Conservation (phyloP, 495 filamentous ascomycete genomes). For the Cercophora sp. region DNA sequence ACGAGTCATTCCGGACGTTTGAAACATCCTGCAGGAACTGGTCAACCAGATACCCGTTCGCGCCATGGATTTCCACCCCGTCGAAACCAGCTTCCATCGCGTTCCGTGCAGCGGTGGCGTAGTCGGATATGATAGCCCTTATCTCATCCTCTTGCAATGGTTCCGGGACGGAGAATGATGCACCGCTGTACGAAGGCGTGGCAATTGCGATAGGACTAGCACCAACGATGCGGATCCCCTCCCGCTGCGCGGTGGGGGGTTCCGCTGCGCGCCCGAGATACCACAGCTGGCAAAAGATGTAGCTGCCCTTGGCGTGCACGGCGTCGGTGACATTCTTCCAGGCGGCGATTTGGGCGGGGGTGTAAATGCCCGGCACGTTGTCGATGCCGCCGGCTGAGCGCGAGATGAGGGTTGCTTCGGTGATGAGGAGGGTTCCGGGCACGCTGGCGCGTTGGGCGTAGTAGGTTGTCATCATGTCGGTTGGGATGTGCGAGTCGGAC, state of each 20-base stretch:
- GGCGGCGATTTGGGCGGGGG: slow-evolving; percentile 52
- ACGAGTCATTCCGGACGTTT: slow-evolving; percentile 64
- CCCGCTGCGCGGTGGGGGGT: slow-evolving; percentile 32
- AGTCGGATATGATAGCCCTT: slow-evolving; percentile 48
- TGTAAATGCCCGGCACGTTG: slow-evolving; percentile 63
- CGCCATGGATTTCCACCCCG: slow-evolving; percentile 70
- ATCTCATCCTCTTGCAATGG: slow-evolving; percentile 57
- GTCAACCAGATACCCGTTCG: slow-evolving; percentile 72
- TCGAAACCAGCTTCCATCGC: slow-evolving; percentile 70
- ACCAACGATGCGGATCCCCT: slow-evolving; percentile 40
- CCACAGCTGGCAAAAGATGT: slow-evolving; percentile 68
- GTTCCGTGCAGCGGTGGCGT: slow-evolving; percentile 58
- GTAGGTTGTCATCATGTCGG: too few relatives aligned
- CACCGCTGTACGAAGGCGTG: slow-evolving; percentile 18
- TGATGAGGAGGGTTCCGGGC: slow-evolving; percentile 58
- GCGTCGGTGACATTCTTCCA: slow-evolving; percentile 63
- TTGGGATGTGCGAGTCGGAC: too few relatives aligned
- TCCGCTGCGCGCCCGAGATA: slow-evolving; percentile 57
- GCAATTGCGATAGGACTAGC: slow-evolving; percentile 49
- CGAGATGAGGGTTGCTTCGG: slow-evolving; percentile 63
- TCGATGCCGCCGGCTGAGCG: slow-evolving; percentile 45
- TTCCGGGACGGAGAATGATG: slow-evolving; percentile 37
- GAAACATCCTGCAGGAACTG: slow-evolving; percentile 63
- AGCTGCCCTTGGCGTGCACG: slow-evolving; percentile 61
- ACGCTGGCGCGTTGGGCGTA: slow-evolving; percentile 57